Evolutionary conservation across 306 rosid genomes (phyloP), one percentile per base, ranked within the genome.

Genomic region (Acacia melanoxylon): DNA sequence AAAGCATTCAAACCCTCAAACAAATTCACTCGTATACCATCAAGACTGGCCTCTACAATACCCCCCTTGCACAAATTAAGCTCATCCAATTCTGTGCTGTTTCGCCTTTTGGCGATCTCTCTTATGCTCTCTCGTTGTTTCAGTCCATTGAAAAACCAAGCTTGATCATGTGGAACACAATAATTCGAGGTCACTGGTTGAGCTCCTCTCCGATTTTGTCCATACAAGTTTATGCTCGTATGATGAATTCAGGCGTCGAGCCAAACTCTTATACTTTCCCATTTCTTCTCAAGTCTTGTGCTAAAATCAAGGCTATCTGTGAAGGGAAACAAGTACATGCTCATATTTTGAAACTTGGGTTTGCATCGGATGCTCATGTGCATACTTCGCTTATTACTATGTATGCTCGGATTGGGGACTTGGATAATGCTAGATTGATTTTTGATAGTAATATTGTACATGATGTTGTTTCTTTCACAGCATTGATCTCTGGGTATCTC

Each of bases 181-280:
- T 94, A 9, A 89, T 94, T 77, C 91, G 98, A 1, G 94, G 88
- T 1, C 84, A 81, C 33, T 86, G 88, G 27, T 71, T 86, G 79
- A 80, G 82, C 67, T 75, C 81, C 13, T 62, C 82, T 10, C 94
- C 95, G 0, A 37, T 86, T 3, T 51, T 68, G 1, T 89, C 94
- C 2, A 15, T 92, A 4, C 41, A 75, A 24, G 71, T 89, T 35
- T 92, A 72, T 54, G 42, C 58, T 7, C 83, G 74, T 3, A 91
- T 91, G 94, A 10, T 90, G 66, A 17, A 35, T 27, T 85, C 87
- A 1, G 89, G 92, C 8, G 79, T 84, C 1, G 74, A 82, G 72
- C 96, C 96, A 20, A 92, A 94, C 81, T 87, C 97, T 41, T 89
- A 92, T 59, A 92, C 98, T 42, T 92, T 91, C 65, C 95, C 98